Evolutionary conservation across 2,329 filamentous ascomycete species (phyloP).

Genomic region (Ambrosiella xylebori): DNA sequence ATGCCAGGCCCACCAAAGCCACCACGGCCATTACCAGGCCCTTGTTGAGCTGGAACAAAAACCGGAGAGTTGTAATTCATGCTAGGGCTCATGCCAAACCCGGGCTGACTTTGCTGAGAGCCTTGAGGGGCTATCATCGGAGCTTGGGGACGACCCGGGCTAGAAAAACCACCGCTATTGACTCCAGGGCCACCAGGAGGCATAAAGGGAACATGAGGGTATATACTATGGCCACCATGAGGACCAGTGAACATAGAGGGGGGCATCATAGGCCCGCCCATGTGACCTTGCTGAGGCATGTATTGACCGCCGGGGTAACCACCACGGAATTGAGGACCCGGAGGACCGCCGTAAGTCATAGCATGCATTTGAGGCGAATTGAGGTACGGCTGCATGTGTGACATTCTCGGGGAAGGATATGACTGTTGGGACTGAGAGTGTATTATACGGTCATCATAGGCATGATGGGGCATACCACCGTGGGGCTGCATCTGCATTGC

Average conservation of each 20-base stretch:
- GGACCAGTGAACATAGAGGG: conserved; percentile 53
- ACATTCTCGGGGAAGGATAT: conserved; percentile 67
- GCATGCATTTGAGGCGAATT: conserved; percentile 53
- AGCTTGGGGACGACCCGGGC: conserved; percentile 60
- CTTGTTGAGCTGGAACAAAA: conserved; percentile 49
- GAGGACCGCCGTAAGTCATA: conserved; percentile 53
- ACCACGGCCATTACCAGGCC: conserved; percentile 39
- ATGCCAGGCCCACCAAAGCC: conserved; percentile 41
- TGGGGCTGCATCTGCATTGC: conserved; percentile 64
- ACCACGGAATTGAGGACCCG: conserved; percentile 49
- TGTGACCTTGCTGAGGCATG: conserved; percentile 56
- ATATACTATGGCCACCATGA: conserved; percentile 48
- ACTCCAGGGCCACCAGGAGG: conserved; percentile 34
- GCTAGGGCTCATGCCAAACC: conserved; percentile 59
- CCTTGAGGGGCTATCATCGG: conserved; percentile 92
- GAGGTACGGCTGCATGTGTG: conserved; percentile 51
- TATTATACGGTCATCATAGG: conserved; percentile 67
- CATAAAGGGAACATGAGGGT: conserved; percentile 50
- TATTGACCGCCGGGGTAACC: conserved; percentile 50
- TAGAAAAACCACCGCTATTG: conserved; percentile 62
- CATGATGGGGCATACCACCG: conserved; percentile 41
- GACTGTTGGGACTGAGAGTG: conserved; percentile 69
- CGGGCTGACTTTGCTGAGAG: conserved; percentile 74
- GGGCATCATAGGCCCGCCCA: conserved; percentile 71
- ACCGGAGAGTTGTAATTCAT: conserved; percentile 60